A percentile compares a stretch with the other conserved stretches of the same genome.
Evolutionary conservation across 164 flowering plant genomes (phyloP).

Genomic region (Buxus sempervirens): DNA sequence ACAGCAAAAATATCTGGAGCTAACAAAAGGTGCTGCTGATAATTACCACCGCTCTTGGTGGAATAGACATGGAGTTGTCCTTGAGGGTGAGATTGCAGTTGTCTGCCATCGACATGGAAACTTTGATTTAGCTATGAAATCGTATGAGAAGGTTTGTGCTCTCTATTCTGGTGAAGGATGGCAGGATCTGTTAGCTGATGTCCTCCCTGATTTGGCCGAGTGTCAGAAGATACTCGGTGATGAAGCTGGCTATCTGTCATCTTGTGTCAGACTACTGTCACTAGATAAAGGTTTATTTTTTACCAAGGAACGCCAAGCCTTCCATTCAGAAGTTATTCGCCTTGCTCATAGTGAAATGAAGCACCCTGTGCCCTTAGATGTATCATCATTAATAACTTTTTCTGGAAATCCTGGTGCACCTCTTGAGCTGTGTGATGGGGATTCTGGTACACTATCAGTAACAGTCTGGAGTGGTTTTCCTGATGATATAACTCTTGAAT

Average conservation of each 20-base stretch:
- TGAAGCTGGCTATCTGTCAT: conserved; percentile 90
- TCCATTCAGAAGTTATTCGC: conserved; percentile 83
- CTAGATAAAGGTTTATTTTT: conserved; percentile 77
- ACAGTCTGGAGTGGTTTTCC: conserved; percentile 99
- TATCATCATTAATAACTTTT: conserved; percentile 90
- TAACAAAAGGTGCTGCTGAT: conserved; percentile 95
- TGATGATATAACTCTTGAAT: conserved; percentile 91
- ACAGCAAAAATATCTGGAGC: conserved; percentile 84
- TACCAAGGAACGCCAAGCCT: conserved; percentile 82
- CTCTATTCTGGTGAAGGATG: conserved; percentile 99
- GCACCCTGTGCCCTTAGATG: conserved; percentile 91
- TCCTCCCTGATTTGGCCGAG: conserved; percentile 94
- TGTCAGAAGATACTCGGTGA: conserved; percentile 92
- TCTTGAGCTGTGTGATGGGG: conserved; percentile 87
- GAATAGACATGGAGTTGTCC: conserved; percentile 98
- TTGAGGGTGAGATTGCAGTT: conserved; percentile 97
- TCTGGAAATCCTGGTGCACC: conserved; percentile 93
- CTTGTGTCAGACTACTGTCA: conserved; percentile 92
- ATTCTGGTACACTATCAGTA: conserved; percentile 86
- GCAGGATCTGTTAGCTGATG: conserved; percentile 94
- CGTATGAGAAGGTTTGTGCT: conserved; percentile 97
- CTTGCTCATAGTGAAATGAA: conserved; percentile 97
- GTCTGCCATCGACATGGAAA: conserved; percentile 71
- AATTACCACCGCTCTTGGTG: conserved; percentile 97
- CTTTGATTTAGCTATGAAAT: conserved; percentile 90